Evolutionary conservation across 208 protist genomes (phyloP).

Genomic region (Ichthyophonus hoferi): DNA sequence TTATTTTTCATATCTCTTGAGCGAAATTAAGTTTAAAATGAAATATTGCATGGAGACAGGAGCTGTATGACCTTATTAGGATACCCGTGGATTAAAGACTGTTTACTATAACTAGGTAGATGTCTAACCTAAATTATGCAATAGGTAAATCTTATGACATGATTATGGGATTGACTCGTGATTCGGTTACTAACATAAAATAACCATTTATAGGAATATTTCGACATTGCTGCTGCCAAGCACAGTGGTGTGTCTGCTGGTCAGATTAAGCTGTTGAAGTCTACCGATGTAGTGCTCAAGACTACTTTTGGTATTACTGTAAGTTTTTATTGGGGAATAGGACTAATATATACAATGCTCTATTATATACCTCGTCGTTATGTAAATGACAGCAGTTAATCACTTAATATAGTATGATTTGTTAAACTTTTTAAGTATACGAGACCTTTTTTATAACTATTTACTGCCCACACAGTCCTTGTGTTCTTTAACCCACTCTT

Average conservation of each 20-base stretch:
- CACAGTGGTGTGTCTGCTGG: slow-evolving; percentile 30
- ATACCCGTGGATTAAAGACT: neutral
- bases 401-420: no score
- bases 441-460: no score
- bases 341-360: neutral
- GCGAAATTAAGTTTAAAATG: neutral
- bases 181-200: no score
- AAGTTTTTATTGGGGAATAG: neutral
- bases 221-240: slow-evolving; percentile 27
- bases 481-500: no score
- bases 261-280: slow-evolving; percentile 32
- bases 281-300: slow-evolving; percentile 25
- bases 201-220: slow-evolving; percentile 27
- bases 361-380: no score
- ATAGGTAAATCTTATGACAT: neutral
- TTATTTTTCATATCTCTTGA: no score
- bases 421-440: no score
- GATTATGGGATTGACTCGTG: neutral
- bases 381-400: no score
- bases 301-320: slow-evolving; percentile 20
- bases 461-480: no score
- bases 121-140: neutral
- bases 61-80: neutral
- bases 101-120: neutral
- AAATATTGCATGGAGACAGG: neutral